Evolutionary conservation across 306 rosid species (phyloP).

Genomic region (Malus sieversii): DNA sequence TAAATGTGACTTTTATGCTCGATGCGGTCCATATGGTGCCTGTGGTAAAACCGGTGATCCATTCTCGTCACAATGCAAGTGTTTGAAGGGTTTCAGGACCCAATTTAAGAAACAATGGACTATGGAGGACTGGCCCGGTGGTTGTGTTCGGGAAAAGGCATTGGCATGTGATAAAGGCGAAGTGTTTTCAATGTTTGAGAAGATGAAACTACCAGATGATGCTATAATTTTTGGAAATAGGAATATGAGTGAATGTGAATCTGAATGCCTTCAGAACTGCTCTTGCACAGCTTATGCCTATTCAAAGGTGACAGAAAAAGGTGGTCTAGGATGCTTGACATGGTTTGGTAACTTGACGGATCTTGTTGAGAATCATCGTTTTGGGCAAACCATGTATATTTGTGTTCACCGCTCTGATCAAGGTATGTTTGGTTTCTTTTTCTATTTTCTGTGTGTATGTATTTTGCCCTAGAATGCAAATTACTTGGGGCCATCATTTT

Average conservation of each 20-base stretch:
- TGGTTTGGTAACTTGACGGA: not conserved
- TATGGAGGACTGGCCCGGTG: constrained; percentile 19
- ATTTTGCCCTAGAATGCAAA: too few relatives aligned
- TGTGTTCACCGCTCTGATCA: not conserved
- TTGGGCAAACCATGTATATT: not conserved
- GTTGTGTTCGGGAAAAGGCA: constrained; percentile 29
- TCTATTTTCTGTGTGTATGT: too few relatives aligned
- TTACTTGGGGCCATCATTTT: too few relatives aligned
- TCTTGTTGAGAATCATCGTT: not conserved
- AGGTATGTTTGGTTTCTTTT: not conserved
- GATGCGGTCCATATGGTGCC: not conserved
- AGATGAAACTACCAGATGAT: constrained; percentile 1
- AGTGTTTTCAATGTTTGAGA: not conserved
- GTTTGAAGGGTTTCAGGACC: not conserved
- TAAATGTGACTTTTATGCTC: not conserved
- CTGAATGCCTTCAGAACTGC: constrained; percentile 34
- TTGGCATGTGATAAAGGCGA: constrained; percentile 9
- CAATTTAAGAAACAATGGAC: not conserved
- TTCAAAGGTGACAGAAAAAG: not conserved
- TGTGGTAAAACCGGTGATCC: not conserved
- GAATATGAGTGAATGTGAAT: constrained; percentile 16
- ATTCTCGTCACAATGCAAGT: not conserved
- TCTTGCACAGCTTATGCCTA: constrained; percentile 59
- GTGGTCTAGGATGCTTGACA: not conserved
- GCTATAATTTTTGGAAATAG: not conserved